A percentile compares a stretch with the other conserved stretches of the same genome.
phyloP scores from a whole-genome alignment of 106 monocot species.

The Apostasia shenzhenica region DNA sequence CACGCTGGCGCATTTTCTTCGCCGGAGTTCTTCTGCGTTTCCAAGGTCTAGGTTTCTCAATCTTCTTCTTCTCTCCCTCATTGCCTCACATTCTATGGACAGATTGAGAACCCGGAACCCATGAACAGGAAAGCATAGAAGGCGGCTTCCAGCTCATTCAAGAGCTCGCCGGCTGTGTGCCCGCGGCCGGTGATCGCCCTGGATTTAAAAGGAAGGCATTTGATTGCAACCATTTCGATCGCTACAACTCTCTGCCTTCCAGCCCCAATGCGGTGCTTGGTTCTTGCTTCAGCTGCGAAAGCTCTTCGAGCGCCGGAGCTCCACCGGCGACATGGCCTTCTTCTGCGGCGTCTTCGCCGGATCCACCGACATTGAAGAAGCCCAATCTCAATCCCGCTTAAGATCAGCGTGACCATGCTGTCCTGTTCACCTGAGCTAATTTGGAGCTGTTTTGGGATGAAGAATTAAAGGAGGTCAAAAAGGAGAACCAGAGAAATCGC shows the following conservation, averaged over 20 bases:
- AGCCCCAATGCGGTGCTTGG: slow-evolving; percentile 53
- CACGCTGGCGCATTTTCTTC: slow-evolving; percentile 20
- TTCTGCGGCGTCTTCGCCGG: slow-evolving; percentile 23
- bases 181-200: not conserved
- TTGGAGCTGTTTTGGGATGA: no score
- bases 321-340: slow-evolving; percentile 15
- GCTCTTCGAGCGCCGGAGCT: slow-evolving; percentile 20
- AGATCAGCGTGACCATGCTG: not conserved
- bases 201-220: slow-evolving; percentile 30
- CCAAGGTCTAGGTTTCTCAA: slow-evolving; percentile 31
- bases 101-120: not conserved
- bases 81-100: not conserved
- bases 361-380: slow-evolving; percentile 14
- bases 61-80: not conserved
- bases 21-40: slow-evolving; percentile 27
- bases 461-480: not conserved
- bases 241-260: slow-evolving; percentile 10
- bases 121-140: slow-evolving; percentile 29
- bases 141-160: slow-evolving; percentile 35
- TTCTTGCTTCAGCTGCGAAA: slow-evolving; percentile 55
- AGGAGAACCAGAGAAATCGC: not conserved
- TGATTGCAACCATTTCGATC: not conserved
- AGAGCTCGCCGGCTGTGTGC: not conserved
- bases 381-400: not conserved
- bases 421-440: not conserved